Percentiles rank a stretch among this genome's conserved stretches.
phyloP scores from a whole-genome alignment of 2,329 filamentous ascomycete species.

The Madurella mycetomatis region DNA sequence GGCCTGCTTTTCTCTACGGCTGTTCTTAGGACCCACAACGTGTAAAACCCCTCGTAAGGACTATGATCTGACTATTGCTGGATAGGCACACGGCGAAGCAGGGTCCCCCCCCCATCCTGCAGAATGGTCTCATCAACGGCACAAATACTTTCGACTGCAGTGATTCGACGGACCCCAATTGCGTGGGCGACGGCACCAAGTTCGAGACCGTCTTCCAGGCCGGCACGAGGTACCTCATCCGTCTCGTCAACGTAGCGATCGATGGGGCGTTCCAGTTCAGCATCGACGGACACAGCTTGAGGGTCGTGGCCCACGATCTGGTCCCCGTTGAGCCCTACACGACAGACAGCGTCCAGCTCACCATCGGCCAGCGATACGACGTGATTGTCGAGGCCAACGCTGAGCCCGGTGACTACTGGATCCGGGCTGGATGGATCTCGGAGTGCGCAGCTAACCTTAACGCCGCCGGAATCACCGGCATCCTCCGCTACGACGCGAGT shows the following conservation, averaged over 20 bases:
- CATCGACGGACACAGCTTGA: constrained; percentile 54
- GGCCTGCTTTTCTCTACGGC: too few species aligned
- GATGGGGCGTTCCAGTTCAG: constrained; percentile 45
- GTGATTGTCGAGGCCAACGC: constrained; percentile 41
- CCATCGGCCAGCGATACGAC: constrained; percentile 45
- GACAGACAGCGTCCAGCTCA: constrained; percentile 41
- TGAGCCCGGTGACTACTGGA: constrained; percentile 41
- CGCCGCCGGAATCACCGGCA: constrained; percentile 43
- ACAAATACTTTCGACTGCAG: constrained; percentile 32
- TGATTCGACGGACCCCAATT: constrained; percentile 5
- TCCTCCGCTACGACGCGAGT: constrained; percentile 40
- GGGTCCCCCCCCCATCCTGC: constrained; percentile 34
- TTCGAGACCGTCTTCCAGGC: constrained; percentile 17
- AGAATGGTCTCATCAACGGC: constrained; percentile 45
- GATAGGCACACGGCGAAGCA: constrained; percentile 12
- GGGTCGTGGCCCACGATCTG: constrained; percentile 55
- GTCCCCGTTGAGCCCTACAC: constrained; percentile 54
- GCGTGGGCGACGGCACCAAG: constrained; percentile 16
- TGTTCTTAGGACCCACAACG: too few species aligned
- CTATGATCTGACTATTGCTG: too few species aligned
- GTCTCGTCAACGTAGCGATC: constrained; percentile 45
- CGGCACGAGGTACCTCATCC: constrained; percentile 33
- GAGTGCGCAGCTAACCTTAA: constrained; percentile 39
- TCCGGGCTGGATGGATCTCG: constrained; percentile 41
- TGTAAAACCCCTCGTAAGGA: too few species aligned